Conservation (phyloP, 345 rosid species). For the Microthlaspi erraticum region DNA sequence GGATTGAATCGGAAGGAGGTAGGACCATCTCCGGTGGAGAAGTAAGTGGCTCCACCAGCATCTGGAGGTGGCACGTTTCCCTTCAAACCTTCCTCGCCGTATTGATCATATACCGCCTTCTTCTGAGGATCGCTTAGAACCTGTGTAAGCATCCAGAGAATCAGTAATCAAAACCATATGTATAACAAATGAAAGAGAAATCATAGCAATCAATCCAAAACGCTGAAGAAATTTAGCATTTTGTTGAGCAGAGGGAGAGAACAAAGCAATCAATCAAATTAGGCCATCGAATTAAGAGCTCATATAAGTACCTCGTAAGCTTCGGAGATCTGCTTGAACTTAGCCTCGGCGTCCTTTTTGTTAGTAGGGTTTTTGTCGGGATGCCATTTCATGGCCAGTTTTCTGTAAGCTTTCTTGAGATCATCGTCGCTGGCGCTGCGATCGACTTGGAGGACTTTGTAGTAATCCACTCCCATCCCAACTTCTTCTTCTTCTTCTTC, state of each 20-base stretch:
- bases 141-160: constrained; percentile 45
- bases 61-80: constrained; percentile 77
- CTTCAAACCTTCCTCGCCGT: constrained; percentile 82
- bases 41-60: constrained; percentile 81
- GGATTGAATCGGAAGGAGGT: constrained; percentile 69
- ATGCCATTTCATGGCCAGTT: constrained; percentile 53
- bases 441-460: constrained; percentile 59
- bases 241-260: too few relatives aligned
- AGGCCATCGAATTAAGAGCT: too few relatives aligned
- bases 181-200: background rate
- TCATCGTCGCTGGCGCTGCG: constrained; percentile 65
- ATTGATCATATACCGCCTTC: constrained; percentile 78
- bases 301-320: constrained; percentile 58
- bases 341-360: constrained; percentile 75
- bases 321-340: constrained; percentile 73
- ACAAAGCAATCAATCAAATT: too few relatives aligned
- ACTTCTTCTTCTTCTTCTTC: background rate
- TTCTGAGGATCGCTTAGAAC: constrained; percentile 85
- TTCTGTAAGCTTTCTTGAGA: constrained; percentile 69
- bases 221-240: background rate
- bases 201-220: background rate
- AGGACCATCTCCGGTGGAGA: constrained; percentile 74
- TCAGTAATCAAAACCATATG: background rate
- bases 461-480: constrained; percentile 69
- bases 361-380: constrained; percentile 49